phyloP scores from a whole-genome alignment of 768 basidiomycete species.

The Hebeloma cylindrosporum region DNA sequence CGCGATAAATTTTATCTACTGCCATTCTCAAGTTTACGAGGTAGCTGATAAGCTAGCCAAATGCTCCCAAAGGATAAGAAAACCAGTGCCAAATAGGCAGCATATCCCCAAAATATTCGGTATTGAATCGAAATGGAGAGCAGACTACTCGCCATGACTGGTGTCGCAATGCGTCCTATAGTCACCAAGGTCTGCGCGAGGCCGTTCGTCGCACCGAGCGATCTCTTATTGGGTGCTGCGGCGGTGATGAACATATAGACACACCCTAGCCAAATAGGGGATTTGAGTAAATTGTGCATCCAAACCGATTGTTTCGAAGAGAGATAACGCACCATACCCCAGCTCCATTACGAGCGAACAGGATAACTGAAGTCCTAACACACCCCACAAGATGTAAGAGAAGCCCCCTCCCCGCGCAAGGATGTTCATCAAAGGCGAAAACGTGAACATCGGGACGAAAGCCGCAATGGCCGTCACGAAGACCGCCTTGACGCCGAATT shows the following conservation, averaged over 20 bases:
- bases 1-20: neutral
- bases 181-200: constrained; percentile 31
- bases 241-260: constrained; percentile 52
- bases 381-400: constrained; percentile 26
- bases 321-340: constrained; percentile 30
- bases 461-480: constrained; percentile 43
- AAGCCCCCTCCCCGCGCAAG: constrained; percentile 35
- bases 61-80: constrained; percentile 19
- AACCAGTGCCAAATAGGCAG: constrained; percentile 20
- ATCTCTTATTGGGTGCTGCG: constrained; percentile 51
- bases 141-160: constrained; percentile 21
- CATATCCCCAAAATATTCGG: constrained; percentile 24
- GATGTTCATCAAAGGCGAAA: constrained; percentile 51
- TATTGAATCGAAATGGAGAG: constrained; percentile 28
- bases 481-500: constrained; percentile 55
- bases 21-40: constrained; percentile 13
- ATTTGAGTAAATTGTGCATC: neutral
- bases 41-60: constrained; percentile 19
- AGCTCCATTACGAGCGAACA: constrained; percentile 32
- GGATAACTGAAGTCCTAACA: constrained; percentile 28
- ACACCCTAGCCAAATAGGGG: constrained; percentile 18
- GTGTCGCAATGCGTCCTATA: constrained; percentile 24
- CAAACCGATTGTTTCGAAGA: neutral
- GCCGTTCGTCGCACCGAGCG: constrained; percentile 59
- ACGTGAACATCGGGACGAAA: constrained; percentile 43